Evolutionary conservation across 2,329 filamentous ascomycete genomes (phyloP).

Genomic region (Alternaria viburni): DNA sequence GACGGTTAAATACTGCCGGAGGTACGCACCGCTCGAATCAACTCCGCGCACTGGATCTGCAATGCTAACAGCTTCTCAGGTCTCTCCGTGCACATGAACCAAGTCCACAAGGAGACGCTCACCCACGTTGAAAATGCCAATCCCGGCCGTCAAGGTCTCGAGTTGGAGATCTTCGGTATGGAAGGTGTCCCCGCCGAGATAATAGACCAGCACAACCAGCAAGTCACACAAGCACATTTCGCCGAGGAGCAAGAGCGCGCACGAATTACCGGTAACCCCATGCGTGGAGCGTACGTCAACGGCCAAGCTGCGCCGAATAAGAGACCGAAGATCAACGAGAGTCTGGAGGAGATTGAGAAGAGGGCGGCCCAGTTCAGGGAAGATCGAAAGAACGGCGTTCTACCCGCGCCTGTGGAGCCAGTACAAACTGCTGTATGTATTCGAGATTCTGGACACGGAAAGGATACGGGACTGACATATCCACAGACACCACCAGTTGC

Average conservation of each 20-base stretch:
- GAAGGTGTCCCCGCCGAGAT: constrained; percentile 92
- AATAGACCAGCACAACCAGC: constrained; percentile 80
- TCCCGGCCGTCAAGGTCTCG: constrained; percentile 81
- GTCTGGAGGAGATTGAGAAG: constrained; percentile 77
- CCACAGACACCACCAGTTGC: constrained; percentile 30
- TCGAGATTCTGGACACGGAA: not conserved
- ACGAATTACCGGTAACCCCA: constrained; percentile 81
- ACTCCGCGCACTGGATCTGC: not conserved
- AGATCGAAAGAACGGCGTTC: constrained; percentile 51
- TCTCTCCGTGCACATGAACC: constrained; percentile 95
- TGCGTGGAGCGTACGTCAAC: constrained; percentile 56
- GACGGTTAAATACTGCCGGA: constrained; percentile 91
- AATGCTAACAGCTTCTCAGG: constrained; percentile 59
- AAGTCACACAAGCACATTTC: constrained; percentile 85
- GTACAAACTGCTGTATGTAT: constrained; percentile 20
- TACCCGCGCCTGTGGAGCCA: constrained; percentile 45
- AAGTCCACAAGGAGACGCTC: constrained; percentile 95
- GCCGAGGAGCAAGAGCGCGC: constrained; percentile 83
- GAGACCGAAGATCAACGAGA: constrained; percentile 70
- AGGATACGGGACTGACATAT: constrained; percentile 10
- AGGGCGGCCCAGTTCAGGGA: constrained; percentile 65
- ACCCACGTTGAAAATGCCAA: constrained; percentile 90
- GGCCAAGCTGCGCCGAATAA: constrained; percentile 61
- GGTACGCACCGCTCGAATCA: constrained; percentile 61
- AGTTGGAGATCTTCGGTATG: constrained; percentile 98